phyloP scores from a whole-genome alignment of 192 early-diverging fungal species.

The Dissophora globulifera region DNA sequence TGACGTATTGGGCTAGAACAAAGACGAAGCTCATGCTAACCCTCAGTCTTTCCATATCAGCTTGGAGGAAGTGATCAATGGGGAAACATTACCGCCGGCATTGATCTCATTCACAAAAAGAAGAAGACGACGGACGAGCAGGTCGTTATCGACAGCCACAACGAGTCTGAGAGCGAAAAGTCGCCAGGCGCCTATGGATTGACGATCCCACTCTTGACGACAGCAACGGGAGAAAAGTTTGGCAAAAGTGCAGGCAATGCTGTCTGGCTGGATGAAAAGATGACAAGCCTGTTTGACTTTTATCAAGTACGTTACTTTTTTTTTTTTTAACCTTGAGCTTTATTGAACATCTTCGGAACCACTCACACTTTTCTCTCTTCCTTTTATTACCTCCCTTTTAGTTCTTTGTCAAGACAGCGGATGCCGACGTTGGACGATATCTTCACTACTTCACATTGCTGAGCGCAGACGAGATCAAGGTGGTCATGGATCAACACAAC shows the following conservation, averaged over 20 bases:
- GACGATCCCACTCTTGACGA: slow-evolving; percentile 88
- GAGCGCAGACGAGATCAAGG: slow-evolving; percentile 65
- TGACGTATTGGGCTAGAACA: too few relatives aligned
- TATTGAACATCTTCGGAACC: background rate
- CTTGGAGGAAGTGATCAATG: slow-evolving; percentile 97
- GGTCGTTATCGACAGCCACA: slow-evolving; percentile 19
- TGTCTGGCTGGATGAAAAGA: slow-evolving; percentile 87
- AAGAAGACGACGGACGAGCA: slow-evolving; percentile 33
- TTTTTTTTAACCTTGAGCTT: background rate
- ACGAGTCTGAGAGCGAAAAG: slow-evolving; percentile 1
- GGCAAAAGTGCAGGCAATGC: slow-evolving; percentile 97
- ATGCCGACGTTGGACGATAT: slow-evolving; percentile 80
- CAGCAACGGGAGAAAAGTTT: slow-evolving; percentile 93
- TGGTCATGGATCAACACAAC: slow-evolving; percentile 71
- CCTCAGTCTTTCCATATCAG: too few relatives aligned
- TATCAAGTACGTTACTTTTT: slow-evolving; percentile 81
- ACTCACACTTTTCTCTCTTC: background rate
- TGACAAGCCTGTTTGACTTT: slow-evolving; percentile 87
- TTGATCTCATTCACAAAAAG: slow-evolving; percentile 87
- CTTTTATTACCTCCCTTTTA: slow-evolving; percentile 26
- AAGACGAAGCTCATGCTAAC: too few relatives aligned
- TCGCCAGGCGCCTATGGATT: slow-evolving; percentile 77
- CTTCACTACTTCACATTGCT: slow-evolving; percentile 88
- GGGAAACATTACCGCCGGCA: slow-evolving; percentile 96
- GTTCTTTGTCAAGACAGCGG: slow-evolving; percentile 89